phyloP scores from a whole-genome alignment of 2,329 filamentous ascomycete genomes.

The Colletotrichum paranaense region DNA sequence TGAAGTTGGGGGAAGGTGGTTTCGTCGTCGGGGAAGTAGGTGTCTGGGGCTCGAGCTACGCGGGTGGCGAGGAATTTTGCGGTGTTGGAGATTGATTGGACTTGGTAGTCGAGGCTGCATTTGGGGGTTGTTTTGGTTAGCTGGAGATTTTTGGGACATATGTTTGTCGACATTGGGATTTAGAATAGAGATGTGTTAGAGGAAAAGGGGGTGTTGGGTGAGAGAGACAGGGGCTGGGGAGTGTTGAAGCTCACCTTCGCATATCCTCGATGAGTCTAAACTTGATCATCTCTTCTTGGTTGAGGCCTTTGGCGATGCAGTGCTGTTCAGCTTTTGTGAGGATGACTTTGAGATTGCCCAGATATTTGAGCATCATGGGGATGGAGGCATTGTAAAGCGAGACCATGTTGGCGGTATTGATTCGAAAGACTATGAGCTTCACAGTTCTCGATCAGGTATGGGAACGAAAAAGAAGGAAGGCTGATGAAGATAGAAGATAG shows the following conservation, averaged over 20 bases:
- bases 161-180: not conserved
- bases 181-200: not conserved
- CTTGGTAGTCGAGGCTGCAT: constrained; percentile 37
- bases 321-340: constrained; percentile 35
- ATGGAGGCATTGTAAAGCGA: constrained; percentile 33
- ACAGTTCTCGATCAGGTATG: not conserved
- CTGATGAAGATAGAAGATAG: not conserved
- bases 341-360: constrained; percentile 40
- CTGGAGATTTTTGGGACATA: no score
- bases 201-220: no score
- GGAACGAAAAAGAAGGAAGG: not conserved
- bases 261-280: constrained; percentile 38
- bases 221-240: no score
- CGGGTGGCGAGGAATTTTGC: constrained; percentile 37
- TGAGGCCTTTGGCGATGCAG: constrained; percentile 18
- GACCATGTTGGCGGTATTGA: constrained; percentile 13
- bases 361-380: constrained; percentile 44
- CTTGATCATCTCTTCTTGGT: constrained; percentile 37
- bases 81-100: constrained; percentile 38
- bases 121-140: not conserved
- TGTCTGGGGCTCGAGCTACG: constrained; percentile 25
- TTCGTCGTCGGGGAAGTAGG: constrained; percentile 36
- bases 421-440: not conserved
- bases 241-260: constrained; percentile 29
- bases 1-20: constrained; percentile 28